Evolutionary conservation across 1,284 basidiomycete genomes (phyloP), one percentile per base, ranked within the genome.

Genomic region (Ustilago loliicola): DNA sequence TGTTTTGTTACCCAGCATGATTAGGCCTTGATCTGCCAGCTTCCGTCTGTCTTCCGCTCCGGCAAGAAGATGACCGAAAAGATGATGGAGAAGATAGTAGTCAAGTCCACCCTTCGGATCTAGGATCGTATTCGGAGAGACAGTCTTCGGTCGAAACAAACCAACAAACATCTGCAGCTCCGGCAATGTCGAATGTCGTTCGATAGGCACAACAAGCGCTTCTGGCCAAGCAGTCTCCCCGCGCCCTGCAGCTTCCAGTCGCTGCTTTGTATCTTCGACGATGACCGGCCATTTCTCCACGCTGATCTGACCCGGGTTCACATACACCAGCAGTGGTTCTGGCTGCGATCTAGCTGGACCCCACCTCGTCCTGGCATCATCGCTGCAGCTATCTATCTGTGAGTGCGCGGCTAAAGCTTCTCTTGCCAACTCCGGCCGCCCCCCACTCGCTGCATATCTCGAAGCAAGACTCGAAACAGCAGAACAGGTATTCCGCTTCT

Each of bases 161-260:
- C 89, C 87, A 15, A 96, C 93, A 57, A 97, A 92, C 3, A 88
- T 87, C 72, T 91, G 91, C 1, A 98, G 89, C 83, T 98, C 95
- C 0, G 93, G 93, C 0, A 96, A 89, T 0, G 93, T 89, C 0
- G 94, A 95, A 82, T 97, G 95, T 0, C 95, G 90, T 4, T 91
- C 91, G 1, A 96, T 88, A 0, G 95, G 93, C 0, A 78, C 67
- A 8, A 74, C 54, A 1, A 79, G 38, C 9, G 59, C 60, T 42
- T 59, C 64, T 2, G 79, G 79, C 76, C 77, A 80, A 3, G 72
- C 61, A 1, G 72, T 77, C 23, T 72, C 63, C 3, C 56, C 45
- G 17, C 59, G 21, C 36, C 62, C 54, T 17, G 79, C 79, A 10
- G 65, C 81, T 30, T 74, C 63, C 2, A 93, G 68, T 25, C 87